These are phyloP conservation scores for Fusarium globosum DNA, from an alignment of 2,329 filamentous ascomycete species.

Conservation along the genomic window DNA sequence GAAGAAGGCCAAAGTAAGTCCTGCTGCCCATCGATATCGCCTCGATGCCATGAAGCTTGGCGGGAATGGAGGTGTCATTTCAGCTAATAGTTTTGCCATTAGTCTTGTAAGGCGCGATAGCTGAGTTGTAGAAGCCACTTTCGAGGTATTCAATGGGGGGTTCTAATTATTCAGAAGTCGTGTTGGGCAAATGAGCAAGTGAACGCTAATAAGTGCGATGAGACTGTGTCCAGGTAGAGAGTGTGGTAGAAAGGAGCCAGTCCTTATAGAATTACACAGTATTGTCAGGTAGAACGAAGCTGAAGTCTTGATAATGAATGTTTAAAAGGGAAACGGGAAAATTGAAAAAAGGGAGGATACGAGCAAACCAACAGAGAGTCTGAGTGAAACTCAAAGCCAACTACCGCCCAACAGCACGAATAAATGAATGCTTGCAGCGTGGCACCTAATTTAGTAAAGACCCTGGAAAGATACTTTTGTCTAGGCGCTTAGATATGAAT, in stretches of 20 bases:
- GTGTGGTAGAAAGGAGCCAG: not conserved
- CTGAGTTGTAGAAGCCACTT: too few species aligned
- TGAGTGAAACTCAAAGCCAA: not conserved
- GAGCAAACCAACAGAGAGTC: too few species aligned
- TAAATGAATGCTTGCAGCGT: not conserved
- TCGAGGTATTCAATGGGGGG: not conserved
- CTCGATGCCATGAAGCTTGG: rapidly evolving
- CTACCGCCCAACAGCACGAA: not conserved
- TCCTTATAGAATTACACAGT: not conserved
- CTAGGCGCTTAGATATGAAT: not conserved
- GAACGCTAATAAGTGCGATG: not conserved
- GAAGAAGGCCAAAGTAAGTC: not conserved
- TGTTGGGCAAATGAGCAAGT: not conserved
- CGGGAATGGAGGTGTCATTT: not conserved
- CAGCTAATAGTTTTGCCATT: not conserved
- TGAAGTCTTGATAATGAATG: not conserved
- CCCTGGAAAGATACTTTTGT: not conserved
- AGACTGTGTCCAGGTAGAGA: not conserved
- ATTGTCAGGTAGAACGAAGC: not conserved
- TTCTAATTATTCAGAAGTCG: not conserved
- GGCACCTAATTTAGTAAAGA: not conserved
- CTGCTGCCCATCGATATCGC: not conserved
- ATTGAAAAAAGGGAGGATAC: too few species aligned
- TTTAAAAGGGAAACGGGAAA: too few species aligned
- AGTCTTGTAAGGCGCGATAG: not conserved